Base-by-base conservation (phyloP, 768 basidiomycete genomes). In the Rubroboletus satanas region DNA sequence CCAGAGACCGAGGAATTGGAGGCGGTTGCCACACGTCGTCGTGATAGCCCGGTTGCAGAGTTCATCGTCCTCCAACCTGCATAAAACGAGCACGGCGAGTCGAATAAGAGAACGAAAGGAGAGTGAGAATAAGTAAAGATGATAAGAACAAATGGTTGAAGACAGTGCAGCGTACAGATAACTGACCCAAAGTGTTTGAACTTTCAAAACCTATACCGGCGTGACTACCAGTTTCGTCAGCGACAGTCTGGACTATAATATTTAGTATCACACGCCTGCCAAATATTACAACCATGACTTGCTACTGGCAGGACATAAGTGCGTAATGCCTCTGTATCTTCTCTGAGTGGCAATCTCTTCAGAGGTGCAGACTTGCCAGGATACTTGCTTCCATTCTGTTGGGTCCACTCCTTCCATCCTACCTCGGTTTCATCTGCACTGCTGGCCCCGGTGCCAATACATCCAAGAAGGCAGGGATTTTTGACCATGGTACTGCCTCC, bases 21-120 rank as follows among this genome's bases (percentile, higher is more conserved):
- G 32, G 70, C 72, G 50, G 70, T 74, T 56, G 72, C 75, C 21
- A 83, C 79, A 51, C 84, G 81, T 61, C 83, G 79, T 56, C 83
- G 75, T 35, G 83, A 83, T 59, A 85, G 77, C 41, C 79, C 79
- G 14, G 77, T 76, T 41, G 77, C 65, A n/a, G 81, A 71, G 62
- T 73, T 76, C 82, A 83, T 83, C 45, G 70, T 66, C 62, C 51
- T 26, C 47, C 43, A 45, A 38, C 29, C 56, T 63, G 62, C 59
- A 67, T 61, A 68, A 57, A 62, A 46, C 45, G 32, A 18, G 56
- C 35, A 47, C 44, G 21, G 23, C 18, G 35, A 32, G 43, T 36
- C 42, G 43, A 54, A 23, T 42, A 50, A 38, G 21, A 55, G 37
- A 51, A 48, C n/a, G 43, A 38, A 51, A 44, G n/a, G 53, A 54